A percentile compares a stretch with the other conserved stretches of the same genome.
These are phyloP conservation scores for Kodamaea arcana DNA, from an alignment of 1,139 yeast species.

Conservation along the genomic window DNA sequence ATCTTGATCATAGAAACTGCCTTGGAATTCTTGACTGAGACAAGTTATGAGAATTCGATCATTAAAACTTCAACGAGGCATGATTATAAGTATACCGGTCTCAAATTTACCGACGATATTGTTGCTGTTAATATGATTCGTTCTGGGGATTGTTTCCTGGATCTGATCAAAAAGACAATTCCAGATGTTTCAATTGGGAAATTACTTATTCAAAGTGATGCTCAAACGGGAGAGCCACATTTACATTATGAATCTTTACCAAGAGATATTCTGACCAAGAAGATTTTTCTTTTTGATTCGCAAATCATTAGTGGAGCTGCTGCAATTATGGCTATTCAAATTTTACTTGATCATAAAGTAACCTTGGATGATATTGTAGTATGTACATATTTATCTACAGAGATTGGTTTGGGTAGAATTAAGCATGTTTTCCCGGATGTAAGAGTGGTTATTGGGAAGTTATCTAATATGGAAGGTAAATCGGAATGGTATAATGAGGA, in stretches of 20 bases:
- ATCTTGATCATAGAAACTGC: conserved; percentile 65
- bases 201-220: conserved; percentile 79
- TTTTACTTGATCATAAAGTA: conserved; percentile 79
- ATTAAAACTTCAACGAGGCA: conserved; percentile 22
- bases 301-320: conserved; percentile 93
- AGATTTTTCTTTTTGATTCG: conserved; percentile 73
- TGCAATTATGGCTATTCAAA: conserved; percentile 89
- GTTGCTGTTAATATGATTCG: conserved; percentile 77
- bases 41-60: conserved; percentile 21
- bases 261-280: conserved; percentile 38
- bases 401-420: conserved; percentile 72
- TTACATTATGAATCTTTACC: conserved; percentile 70
- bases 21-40: conserved; percentile 39
- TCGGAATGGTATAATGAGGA: conserved; percentile 32
- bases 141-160: conserved; percentile 91
- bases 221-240: conserved; percentile 89
- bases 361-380: conserved; percentile 58
- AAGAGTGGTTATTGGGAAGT: conserved; percentile 63
- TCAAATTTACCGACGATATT: conserved; percentile 42
- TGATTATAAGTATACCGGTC: conserved; percentile 36
- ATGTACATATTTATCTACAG: conserved; percentile 74
- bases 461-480: conserved; percentile 39
- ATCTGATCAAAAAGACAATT: conserved; percentile 66
- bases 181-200: conserved; percentile 82
- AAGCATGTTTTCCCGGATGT: conserved; percentile 69